Conservation (phyloP, 805 yeast genomes). For the Sugiyamaella marilandica region DNA sequence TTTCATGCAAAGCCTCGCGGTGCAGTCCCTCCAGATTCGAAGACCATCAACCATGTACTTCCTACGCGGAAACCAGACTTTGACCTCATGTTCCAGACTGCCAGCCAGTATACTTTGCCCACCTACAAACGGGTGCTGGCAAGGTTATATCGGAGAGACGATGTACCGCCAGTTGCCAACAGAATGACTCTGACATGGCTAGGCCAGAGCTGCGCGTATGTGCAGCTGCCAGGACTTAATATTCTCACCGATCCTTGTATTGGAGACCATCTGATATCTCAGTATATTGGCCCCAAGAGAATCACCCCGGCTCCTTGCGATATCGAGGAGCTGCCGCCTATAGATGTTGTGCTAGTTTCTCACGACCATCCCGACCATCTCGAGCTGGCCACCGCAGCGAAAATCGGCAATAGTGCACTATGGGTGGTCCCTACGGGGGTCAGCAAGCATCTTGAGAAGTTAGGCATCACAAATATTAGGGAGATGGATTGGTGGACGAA, state of each 20-base stretch:
- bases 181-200: slow-evolving; percentile 79
- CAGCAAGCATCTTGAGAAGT: slow-evolving; percentile 49
- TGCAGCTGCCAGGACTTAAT: slow-evolving; percentile 67
- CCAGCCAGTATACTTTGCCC: slow-evolving; percentile 12
- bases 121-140: not conserved
- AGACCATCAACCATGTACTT: slow-evolving; percentile 49
- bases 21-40: slow-evolving; percentile 46
- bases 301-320: slow-evolving; percentile 72
- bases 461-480: slow-evolving; percentile 56
- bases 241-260: slow-evolving; percentile 85
- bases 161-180: slow-evolving; percentile 13
- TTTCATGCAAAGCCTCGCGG: slow-evolving; percentile 58
- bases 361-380: slow-evolving; percentile 97
- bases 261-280: slow-evolving; percentile 55
- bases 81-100: slow-evolving; percentile 36
- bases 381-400: slow-evolving; percentile 53
- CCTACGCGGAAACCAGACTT: slow-evolving; percentile 58
- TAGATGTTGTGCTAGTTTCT: slow-evolving; percentile 73
- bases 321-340: slow-evolving; percentile 57
- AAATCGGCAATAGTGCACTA: slow-evolving; percentile 53
- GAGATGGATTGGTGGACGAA: slow-evolving; percentile 95
- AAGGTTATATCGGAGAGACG: not conserved
- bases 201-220: slow-evolving; percentile 82
- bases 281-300: slow-evolving; percentile 74
- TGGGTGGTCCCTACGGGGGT: slow-evolving; percentile 92